Evolutionary conservation across 139 green algal species (phyloP).

Genomic region (Pedinophyceae sp.): DNA sequence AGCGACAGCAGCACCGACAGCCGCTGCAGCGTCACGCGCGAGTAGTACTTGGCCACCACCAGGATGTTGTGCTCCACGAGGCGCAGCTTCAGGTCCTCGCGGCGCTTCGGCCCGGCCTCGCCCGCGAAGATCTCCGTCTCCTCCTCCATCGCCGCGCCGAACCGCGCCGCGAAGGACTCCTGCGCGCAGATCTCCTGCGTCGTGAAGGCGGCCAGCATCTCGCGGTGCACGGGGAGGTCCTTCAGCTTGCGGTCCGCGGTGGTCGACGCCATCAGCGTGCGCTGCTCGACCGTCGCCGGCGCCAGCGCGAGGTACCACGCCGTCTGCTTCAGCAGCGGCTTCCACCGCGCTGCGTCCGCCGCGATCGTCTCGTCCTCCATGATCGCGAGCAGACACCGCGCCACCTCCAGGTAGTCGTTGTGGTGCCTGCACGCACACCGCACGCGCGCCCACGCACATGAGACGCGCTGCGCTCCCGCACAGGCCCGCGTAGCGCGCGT

Average conservation of each 20-base stretch:
- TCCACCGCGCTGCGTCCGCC: constrained; percentile 32
- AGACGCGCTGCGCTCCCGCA: too few relatives aligned
- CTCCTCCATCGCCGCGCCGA: constrained; percentile 18
- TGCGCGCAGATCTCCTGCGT: constrained; percentile 35
- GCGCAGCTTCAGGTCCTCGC: constrained; percentile 43
- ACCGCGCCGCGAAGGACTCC: not conserved
- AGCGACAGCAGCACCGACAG: constrained; percentile 78
- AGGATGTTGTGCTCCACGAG: constrained; percentile 92
- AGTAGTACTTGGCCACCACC: constrained; percentile 75
- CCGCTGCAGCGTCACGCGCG: constrained; percentile 44
- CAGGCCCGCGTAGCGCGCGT: too few relatives aligned
- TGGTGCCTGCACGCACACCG: too few relatives aligned
- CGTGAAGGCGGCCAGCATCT: constrained; percentile 73
- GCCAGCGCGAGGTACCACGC: constrained; percentile 79
- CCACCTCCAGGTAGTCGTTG: constrained; percentile 88
- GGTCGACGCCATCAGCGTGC: constrained; percentile 59
- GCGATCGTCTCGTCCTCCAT: constrained; percentile 27
- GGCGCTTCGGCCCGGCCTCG: constrained; percentile 16
- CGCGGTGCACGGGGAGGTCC: constrained; percentile 64
- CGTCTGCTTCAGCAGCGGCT: constrained; percentile 58
- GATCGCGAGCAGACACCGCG: constrained; percentile 36
- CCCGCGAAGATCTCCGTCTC: constrained; percentile 25
- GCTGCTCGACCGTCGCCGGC: constrained; percentile 60
- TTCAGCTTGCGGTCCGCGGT: constrained; percentile 54
- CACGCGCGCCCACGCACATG: too few relatives aligned